Percentiles rank a stretch among this genome's conserved stretches.
Conservation (phyloP, 257 asterid species). For the Oldenlandia corymbosa region DNA sequence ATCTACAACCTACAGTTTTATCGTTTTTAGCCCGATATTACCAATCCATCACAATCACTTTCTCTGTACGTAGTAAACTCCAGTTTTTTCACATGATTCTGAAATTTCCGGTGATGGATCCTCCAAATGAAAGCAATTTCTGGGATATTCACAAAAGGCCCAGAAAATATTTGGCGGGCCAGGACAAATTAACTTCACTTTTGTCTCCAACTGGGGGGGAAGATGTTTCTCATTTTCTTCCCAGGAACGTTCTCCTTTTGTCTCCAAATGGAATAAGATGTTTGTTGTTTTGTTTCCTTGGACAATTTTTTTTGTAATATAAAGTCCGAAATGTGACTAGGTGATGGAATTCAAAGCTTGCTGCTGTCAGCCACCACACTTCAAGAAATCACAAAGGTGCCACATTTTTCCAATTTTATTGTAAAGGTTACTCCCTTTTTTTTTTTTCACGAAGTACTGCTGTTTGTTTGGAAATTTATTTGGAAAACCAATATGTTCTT, state of each 20-base stretch:
- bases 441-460: constrained; percentile 1
- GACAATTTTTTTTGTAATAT: background rate
- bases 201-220: too few species aligned
- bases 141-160: background rate
- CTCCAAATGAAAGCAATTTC: background rate
- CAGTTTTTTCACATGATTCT: background rate
- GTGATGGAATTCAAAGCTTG: background rate
- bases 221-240: too few species aligned
- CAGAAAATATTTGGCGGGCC: too few species aligned
- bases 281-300: background rate
- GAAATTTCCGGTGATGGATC: constrained; percentile 2
- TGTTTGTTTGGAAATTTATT: background rate
- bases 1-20: too few species aligned
- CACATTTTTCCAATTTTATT: constrained; percentile 8
- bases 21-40: too few species aligned
- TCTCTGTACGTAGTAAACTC: too few species aligned
- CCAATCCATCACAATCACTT: too few species aligned
- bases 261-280: background rate
- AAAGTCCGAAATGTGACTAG: background rate
- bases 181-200: too few species aligned
- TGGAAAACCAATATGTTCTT: background rate
- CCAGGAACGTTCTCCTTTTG: constrained; percentile 5
- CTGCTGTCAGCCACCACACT: constrained; percentile 11
- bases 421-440: too few species aligned
- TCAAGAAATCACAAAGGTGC: constrained; percentile 15